A percentile compares a stretch with the other conserved stretches of the same genome.
phyloP scores from a whole-genome alignment of 2,329 filamentous ascomycete genomes.

The Sarocladium kiliense region DNA sequence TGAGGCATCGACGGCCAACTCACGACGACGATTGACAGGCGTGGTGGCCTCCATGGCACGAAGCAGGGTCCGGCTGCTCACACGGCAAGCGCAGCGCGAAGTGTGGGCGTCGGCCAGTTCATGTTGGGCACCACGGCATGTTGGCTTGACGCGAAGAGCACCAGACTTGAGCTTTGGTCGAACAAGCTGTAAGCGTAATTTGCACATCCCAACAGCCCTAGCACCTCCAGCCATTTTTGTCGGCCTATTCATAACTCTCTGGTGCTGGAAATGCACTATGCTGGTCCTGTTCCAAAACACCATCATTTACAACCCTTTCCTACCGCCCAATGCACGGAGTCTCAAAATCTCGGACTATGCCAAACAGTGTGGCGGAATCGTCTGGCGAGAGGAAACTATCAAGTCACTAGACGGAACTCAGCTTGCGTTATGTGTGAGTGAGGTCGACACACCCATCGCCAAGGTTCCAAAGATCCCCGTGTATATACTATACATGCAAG shows the following conservation, averaged over 20 bases:
- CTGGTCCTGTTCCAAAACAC: slow-evolving; percentile 74
- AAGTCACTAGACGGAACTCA: slow-evolving; percentile 59
- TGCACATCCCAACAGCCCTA: slow-evolving; percentile 35
- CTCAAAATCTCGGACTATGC: slow-evolving; percentile 64
- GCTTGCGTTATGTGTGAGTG: slow-evolving; percentile 54
- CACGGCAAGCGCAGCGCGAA: not conserved
- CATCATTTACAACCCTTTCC: slow-evolving; percentile 75
- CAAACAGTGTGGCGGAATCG: slow-evolving; percentile 52
- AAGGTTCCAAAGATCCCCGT: slow-evolving; percentile 25
- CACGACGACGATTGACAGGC: too few species aligned
- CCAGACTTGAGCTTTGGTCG: not conserved
- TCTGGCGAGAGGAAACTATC: slow-evolving; percentile 61
- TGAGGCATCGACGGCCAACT: too few species aligned
- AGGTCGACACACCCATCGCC: slow-evolving; percentile 20
- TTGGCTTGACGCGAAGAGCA: not conserved
- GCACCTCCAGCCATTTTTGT: slow-evolving; percentile 62
- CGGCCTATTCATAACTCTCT: slow-evolving; percentile 61
- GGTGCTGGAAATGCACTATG: slow-evolving; percentile 64
- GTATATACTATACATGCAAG: slow-evolving; percentile 55
- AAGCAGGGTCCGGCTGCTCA: not conserved
- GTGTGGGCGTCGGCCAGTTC: not conserved
- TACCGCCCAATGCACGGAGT: slow-evolving; percentile 64
- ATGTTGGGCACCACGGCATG: not conserved
- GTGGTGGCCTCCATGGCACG: not conserved
- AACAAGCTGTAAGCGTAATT: not conserved